Evolutionary conservation across 768 basidiomycete species (phyloP), one percentile per base, ranked within the genome.

Genomic region (Piloderma croceum): DNA sequence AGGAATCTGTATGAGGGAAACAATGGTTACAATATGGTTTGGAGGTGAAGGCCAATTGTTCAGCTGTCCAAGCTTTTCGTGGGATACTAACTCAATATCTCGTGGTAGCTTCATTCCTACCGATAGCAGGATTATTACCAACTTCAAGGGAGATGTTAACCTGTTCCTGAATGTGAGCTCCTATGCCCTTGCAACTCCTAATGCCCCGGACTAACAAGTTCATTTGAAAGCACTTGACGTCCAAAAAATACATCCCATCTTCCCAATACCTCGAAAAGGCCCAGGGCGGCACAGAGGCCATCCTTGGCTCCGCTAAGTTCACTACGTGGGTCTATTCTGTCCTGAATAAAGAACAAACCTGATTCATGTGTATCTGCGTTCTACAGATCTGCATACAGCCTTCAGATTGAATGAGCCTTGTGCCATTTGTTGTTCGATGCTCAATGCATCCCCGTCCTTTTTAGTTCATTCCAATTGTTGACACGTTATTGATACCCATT

Each of bases 211-310:
- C 41, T 34, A 17, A 15, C 3, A 41, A 38, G 15, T 27, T 34
- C n/a, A 5, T 13, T 37, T 7, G 35, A 2, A 31, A 83, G 79
- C 74, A 77, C 46, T 56, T 84, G 50, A 71, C 70, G 1, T 38
- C 68, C 7, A 59, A 65, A 34, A 61, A 70, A 24, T 64, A 68
- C 4, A 46, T 84, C 23, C 57, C 60, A 43, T 51, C 68, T 11
- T 71, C 75, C 3, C 72, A 83, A 49, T 83, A 69, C 60, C 64
- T 83, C 38, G 69, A 57, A 25, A 78, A 72, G 10, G 70, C 70
- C 2, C 79, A 83, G 50, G 79, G 68, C 6, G 82, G 82, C 5
- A 77, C 76, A 0, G 82, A 84, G 56, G 73, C 74, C 12, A 81
- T 76, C 0, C 67, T 66, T 9, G 80, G 80, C n/a, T 63, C 64